Conservation (phyloP, 192 early-diverging fungal genomes). For the Backusella sp. region DNA sequence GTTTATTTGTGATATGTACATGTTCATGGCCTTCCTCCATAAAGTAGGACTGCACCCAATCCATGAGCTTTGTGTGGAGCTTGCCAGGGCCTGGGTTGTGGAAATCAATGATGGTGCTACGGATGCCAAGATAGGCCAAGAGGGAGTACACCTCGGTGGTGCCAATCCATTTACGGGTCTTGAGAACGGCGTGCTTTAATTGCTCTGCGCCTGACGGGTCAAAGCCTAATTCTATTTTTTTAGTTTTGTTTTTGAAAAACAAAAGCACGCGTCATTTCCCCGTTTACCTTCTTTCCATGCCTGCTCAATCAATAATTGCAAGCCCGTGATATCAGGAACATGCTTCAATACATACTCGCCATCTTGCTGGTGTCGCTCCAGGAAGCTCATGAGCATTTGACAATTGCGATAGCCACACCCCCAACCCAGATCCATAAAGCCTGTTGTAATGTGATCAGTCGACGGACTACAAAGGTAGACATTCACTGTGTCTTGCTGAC, state of each 20-base stretch:
- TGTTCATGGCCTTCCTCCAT: slow-evolving; percentile 15
- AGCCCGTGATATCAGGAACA: slow-evolving; percentile 39
- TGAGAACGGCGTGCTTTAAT: slow-evolving; percentile 48
- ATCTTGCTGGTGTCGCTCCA: slow-evolving; percentile 23
- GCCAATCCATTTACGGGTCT: slow-evolving; percentile 70
- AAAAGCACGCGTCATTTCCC: background rate
- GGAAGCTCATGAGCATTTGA: slow-evolving; percentile 62
- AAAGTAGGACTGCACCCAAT: slow-evolving; percentile 61
- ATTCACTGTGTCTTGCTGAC: slow-evolving; percentile 10
- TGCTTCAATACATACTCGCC: slow-evolving; percentile 10
- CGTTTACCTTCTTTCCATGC: slow-evolving; percentile 52
- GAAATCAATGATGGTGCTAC: slow-evolving; percentile 63
- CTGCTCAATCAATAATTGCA: slow-evolving; percentile 55
- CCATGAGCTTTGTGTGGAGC: slow-evolving; percentile 53
- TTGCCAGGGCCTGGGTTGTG: slow-evolving; percentile 53
- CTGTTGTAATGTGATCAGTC: slow-evolving; percentile 29
- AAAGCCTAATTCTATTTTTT: slow-evolving; percentile 35
- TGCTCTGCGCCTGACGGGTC: slow-evolving; percentile 58
- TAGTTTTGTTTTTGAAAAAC: too few relatives aligned
- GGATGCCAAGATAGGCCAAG: slow-evolving; percentile 55
- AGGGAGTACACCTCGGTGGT: slow-evolving; percentile 67
- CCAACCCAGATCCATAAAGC: slow-evolving; percentile 56
- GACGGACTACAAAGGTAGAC: slow-evolving; percentile 27
- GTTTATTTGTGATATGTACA: slow-evolving; percentile 43
- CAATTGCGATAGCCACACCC: slow-evolving; percentile 74